Evolutionary conservation across 2,329 filamentous ascomycete genomes (phyloP).

Genomic region (Fusarium sulawesiense): DNA sequence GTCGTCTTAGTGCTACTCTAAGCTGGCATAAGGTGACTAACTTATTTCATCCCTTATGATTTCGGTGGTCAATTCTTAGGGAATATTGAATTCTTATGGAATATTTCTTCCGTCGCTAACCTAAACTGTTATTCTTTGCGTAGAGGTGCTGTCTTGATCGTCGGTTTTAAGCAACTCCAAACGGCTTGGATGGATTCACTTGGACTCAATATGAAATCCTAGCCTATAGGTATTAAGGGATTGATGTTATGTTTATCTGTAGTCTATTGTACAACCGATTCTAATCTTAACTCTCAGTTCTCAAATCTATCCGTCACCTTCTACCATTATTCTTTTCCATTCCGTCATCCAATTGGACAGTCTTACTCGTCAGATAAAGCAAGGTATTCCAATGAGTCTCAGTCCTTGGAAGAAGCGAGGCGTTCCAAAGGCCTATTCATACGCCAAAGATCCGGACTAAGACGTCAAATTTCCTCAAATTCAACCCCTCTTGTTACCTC

Average conservation of each 20-base stretch:
- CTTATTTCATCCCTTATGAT: background rate
- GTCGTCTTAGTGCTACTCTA: background rate
- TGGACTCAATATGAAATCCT: background rate
- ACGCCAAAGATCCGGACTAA: too few species aligned
- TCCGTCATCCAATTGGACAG: background rate
- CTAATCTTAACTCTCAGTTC: background rate
- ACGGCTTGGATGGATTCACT: background rate
- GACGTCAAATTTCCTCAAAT: background rate
- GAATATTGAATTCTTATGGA: too few species aligned
- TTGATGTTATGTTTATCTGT: background rate
- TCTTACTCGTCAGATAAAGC: background rate
- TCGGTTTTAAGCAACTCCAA: fast-evolving
- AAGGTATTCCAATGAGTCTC: background rate
- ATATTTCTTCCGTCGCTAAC: too few species aligned
- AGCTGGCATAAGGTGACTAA: background rate
- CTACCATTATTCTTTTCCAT: background rate
- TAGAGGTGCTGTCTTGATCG: background rate
- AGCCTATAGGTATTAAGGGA: fast-evolving
- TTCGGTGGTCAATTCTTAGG: background rate
- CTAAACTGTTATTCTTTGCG: fast-evolving
- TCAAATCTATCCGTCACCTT: background rate
- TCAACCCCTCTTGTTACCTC: background rate
- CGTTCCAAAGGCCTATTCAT: background rate
- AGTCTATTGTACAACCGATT: background rate
- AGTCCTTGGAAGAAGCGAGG: background rate